A percentile compares a stretch with the other conserved stretches of the same genome.
Conservation (phyloP, 306 rosid species). For the Medicago lupulina region DNA sequence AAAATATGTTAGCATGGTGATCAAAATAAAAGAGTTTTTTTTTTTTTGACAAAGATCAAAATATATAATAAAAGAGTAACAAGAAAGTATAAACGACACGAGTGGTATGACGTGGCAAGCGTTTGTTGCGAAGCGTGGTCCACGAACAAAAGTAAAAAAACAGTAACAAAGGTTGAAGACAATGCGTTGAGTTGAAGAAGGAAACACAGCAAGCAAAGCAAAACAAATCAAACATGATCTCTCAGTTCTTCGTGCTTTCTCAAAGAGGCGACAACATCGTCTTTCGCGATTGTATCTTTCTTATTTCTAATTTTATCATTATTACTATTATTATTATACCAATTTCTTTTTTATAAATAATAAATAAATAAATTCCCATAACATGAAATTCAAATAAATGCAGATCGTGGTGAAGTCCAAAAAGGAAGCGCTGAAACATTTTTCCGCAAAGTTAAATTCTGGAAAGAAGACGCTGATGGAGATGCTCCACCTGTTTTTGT, state of each 20-base stretch:
- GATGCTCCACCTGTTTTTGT: conserved; percentile 98
- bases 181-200: conserved; percentile 31
- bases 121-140: conserved; percentile 36
- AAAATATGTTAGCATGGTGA: no score
- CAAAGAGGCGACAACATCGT: conserved; percentile 95
- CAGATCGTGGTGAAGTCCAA: conserved; percentile 88
- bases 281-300: conserved; percentile 79
- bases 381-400: conserved; percentile 30
- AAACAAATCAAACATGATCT: conserved; percentile 55
- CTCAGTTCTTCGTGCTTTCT: conserved; percentile 93
- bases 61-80: no score
- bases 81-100: not conserved
- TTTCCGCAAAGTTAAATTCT: conserved; percentile 88
- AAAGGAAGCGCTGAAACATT: conserved; percentile 90
- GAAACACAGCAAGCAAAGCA: not conserved
- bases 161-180: conserved; percentile 13
- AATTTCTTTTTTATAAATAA: not conserved
- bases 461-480: conserved; percentile 86
- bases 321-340: not conserved
- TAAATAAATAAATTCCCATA: not conserved
- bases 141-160: not conserved
- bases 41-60: no score
- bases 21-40: no score
- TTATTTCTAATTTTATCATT: not conserved
- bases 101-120: conserved; percentile 36